Percentiles rank a stretch among this genome's conserved stretches.
These are phyloP conservation scores for Nemania bipapillata DNA, from an alignment of 2,329 filamentous ascomycete species.

Conservation along the genomic window DNA sequence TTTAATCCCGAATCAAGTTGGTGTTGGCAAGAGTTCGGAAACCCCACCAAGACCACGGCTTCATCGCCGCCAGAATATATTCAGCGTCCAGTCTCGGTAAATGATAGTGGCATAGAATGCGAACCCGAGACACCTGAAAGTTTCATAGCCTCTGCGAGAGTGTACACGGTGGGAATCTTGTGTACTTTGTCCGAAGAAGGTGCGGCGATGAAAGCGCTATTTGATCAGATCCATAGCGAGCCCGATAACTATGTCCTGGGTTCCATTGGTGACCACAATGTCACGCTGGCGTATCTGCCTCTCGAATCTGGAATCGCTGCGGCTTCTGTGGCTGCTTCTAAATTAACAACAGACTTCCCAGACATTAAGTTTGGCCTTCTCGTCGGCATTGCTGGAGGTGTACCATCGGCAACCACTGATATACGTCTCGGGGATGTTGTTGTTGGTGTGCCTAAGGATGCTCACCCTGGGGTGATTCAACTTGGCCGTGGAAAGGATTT, in stretches of 20 bases:
- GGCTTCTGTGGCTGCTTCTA: background rate
- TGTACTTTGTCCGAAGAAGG: constrained; percentile 4
- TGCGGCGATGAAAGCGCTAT: constrained; percentile 5
- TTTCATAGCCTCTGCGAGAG: background rate
- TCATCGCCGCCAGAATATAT: background rate
- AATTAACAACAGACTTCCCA: background rate
- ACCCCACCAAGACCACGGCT: background rate
- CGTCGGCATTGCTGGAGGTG: constrained; percentile 3
- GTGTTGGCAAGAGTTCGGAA: constrained; percentile 13
- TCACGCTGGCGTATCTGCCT: background rate
- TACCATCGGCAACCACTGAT: background rate
- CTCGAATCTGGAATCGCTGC: background rate
- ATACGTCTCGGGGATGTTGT: constrained; percentile 10
- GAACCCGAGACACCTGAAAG: background rate
- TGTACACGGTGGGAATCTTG: constrained; percentile 5
- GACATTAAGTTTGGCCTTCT: background rate
- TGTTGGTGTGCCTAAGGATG: background rate
- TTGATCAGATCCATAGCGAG: background rate
- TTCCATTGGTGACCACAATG: constrained; percentile 6
- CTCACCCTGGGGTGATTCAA: constrained; percentile 7
- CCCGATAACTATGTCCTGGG: constrained; percentile 10
- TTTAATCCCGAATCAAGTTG: constrained; percentile 12
- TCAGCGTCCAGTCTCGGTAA: no score
- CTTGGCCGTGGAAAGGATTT: constrained; percentile 6
- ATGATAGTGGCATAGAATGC: constrained; percentile 2